A percentile compares a stretch with the other conserved stretches of the same genome.
Conservation (phyloP, 2,329 filamentous ascomycete species). For the Neophaeococcomyces aloes region DNA sequence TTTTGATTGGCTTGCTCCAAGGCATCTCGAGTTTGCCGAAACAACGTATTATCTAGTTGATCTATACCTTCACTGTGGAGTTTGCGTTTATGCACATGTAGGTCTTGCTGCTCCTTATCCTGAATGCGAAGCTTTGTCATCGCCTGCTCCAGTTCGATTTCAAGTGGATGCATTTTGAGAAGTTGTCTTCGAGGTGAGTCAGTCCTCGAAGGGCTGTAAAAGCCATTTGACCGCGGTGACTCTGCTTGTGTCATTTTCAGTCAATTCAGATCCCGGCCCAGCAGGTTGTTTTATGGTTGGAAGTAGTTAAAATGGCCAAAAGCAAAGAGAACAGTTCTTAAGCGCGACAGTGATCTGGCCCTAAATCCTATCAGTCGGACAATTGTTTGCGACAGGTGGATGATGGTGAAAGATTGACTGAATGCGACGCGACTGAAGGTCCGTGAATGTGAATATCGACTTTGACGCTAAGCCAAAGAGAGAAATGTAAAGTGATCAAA, state of each 20-base stretch:
- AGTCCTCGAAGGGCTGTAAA: neutral
- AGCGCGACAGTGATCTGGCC: too few species aligned
- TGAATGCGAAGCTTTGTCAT: slow-evolving; percentile 34
- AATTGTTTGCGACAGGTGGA: too few species aligned
- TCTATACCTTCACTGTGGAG: slow-evolving; percentile 51
- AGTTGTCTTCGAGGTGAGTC: slow-evolving; percentile 14
- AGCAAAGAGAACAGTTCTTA: too few species aligned
- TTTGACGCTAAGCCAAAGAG: too few species aligned
- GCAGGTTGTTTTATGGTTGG: too few species aligned
- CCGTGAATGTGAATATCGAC: too few species aligned
- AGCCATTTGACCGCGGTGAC: slow-evolving; percentile 1
- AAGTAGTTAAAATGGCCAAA: too few species aligned
- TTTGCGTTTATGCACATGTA: slow-evolving; percentile 33
- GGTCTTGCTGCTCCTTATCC: slow-evolving; percentile 33
- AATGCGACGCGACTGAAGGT: too few species aligned
- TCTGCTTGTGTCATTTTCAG: slow-evolving; percentile 1
- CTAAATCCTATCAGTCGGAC: too few species aligned
- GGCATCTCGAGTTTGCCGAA: slow-evolving; percentile 50
- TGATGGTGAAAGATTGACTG: too few species aligned
- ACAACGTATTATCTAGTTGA: slow-evolving; percentile 50
- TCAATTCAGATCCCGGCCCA: neutral
- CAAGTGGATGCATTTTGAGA: slow-evolving; percentile 8
- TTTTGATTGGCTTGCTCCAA: slow-evolving; percentile 55
- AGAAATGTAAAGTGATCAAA: too few species aligned
- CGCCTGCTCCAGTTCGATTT: slow-evolving; percentile 29